A percentile compares a stretch with the other conserved stretches of the same genome.
phyloP scores from a whole-genome alignment of 225 moss, liverwort and hornwort species.

The Thuidium tamariscinum region DNA sequence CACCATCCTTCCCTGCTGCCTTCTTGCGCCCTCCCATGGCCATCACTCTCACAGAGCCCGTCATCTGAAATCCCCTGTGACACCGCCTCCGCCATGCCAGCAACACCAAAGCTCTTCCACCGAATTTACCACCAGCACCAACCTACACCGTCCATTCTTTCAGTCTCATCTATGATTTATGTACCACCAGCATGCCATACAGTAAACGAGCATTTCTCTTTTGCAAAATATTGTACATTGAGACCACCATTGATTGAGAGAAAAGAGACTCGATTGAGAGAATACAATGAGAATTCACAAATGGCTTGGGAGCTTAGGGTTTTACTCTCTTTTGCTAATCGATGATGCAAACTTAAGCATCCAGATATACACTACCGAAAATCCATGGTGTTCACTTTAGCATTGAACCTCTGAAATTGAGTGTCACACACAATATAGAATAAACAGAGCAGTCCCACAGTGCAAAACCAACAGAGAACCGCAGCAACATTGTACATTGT shows the following conservation, averaged over 20 bases:
- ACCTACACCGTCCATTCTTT: conserved; percentile 6
- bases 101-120: background rate
- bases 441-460: background rate
- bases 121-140: conserved; percentile 3
- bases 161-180: background rate
- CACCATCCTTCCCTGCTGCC: conserved; percentile 5
- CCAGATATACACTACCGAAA: background rate
- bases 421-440: background rate
- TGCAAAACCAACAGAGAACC: background rate
- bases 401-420: background rate
- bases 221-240: background rate
- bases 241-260: background rate
- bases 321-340: background rate
- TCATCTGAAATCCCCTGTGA: conserved; percentile 1
- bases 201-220: background rate
- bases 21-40: conserved; percentile 29
- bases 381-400: background rate
- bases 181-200: background rate
- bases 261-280: background rate
- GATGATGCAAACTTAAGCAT: background rate
- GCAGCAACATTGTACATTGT: background rate
- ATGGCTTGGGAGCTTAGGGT: background rate
- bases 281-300: background rate
- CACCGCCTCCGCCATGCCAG: conserved; percentile 17
- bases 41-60: conserved; percentile 3